Evolutionary conservation across 345 rosid genomes (phyloP), one percentile per base, ranked within the genome.

Genomic region (Anacardium occidentale): DNA sequence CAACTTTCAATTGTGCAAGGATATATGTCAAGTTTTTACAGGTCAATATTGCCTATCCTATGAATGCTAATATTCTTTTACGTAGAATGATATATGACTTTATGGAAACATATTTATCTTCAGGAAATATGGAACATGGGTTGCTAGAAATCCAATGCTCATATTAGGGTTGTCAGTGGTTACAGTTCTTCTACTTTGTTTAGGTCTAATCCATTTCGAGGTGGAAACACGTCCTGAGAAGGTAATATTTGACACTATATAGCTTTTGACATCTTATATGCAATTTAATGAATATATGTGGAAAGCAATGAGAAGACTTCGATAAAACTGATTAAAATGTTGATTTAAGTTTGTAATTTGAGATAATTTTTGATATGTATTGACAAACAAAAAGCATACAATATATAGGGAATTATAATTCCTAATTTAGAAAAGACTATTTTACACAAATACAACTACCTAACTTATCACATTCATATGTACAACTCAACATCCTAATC

Each of bases 201-300:
- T 95, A 52, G 99, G 98, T 74, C 81, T 95, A 42, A 71, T 95
- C 75, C 95, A 84, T 50, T 92, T 92, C 83, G 87, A 92, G 88
- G 99, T 95, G 73, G 99, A 95, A 85, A 95, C 99, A 62, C 83
- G 94, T 61, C 99, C 99, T 63, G 97, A 89, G 80, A 95, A 95
- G 93, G 99, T 95, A 85, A 34, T 20, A 25, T 70, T 64, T 59
- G 24, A 24, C 61, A 32, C 45, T 72, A 25, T 15, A 4, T 48
- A 34, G 21, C 55, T 72, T 9, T 60, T 6, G 54, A 45, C 21
- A 57, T 50, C 54, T 63, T 67, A 22, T 77, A 64, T 68, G 47
- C 54, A 40, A n/a, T n/a, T n/a, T n/a, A n/a, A n/a, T n/a, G n/a
- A n/a, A n/a, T n/a, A n/a, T n/a, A n/a, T n/a, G n/a, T n/a, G n/a